Conservation (phyloP, 2,329 filamentous ascomycete species). For the Fusarium abutilonis region DNA sequence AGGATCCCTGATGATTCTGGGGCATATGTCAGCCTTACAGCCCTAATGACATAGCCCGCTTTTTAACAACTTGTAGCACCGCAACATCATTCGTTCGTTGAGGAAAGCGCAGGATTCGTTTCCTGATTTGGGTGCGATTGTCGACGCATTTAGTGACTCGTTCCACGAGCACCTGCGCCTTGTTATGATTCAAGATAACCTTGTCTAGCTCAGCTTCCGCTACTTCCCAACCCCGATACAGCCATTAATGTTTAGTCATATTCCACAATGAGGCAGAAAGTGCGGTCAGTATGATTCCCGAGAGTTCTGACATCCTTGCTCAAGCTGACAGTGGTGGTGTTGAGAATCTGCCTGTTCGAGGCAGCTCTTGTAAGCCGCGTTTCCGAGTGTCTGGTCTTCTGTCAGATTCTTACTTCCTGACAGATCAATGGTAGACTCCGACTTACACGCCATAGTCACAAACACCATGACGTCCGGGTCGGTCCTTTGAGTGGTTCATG, state of each 20-base stretch:
- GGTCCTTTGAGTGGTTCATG: slow-evolving; percentile 29
- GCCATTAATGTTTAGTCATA: slow-evolving; percentile 7
- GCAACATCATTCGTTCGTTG: slow-evolving; percentile 23
- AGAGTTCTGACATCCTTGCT: slow-evolving; percentile 15
- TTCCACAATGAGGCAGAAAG: slow-evolving; percentile 15
- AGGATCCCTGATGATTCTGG: slow-evolving; percentile 38
- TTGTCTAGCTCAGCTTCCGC: slow-evolving; percentile 19
- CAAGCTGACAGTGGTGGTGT: slow-evolving; percentile 25
- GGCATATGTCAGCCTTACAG: slow-evolving; percentile 45
- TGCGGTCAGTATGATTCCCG: slow-evolving; percentile 18
- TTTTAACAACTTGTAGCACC: slow-evolving; percentile 14
- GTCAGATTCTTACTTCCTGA: slow-evolving; percentile 40
- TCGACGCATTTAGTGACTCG: slow-evolving; percentile 17
- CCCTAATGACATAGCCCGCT: slow-evolving; percentile 36
- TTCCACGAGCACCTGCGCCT: slow-evolving; percentile 22
- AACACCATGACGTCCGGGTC: slow-evolving; percentile 29
- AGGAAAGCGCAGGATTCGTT: slow-evolving; percentile 10
- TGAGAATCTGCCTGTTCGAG: slow-evolving; percentile 28
- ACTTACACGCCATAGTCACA: slow-evolving; percentile 23
- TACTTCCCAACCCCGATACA: slow-evolving; percentile 22
- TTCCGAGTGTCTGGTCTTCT: slow-evolving; percentile 35
- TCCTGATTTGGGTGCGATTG: slow-evolving; percentile 17
- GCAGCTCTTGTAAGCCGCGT: slow-evolving; percentile 28
- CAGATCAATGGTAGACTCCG: slow-evolving; percentile 15
- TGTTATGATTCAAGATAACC: slow-evolving; percentile 29